Percentiles rank a stretch among this genome's conserved stretches.
These are phyloP conservation scores for Ephemerocybe angulata DNA, from an alignment of 768 basidiomycete species.

Conservation along the genomic window DNA sequence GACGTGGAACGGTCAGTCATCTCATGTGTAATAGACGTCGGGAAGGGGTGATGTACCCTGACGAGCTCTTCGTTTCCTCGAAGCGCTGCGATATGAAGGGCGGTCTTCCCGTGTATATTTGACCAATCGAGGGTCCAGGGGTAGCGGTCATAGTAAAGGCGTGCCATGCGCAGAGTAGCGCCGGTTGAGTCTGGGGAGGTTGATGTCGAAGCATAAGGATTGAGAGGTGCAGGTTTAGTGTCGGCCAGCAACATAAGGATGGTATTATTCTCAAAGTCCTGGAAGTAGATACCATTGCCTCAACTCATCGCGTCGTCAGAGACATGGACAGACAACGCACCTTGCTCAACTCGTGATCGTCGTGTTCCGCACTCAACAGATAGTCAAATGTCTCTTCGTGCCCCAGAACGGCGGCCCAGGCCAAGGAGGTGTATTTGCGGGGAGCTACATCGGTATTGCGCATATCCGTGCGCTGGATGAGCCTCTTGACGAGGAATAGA, in stretches of 20 bases:
- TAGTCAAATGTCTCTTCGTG: slow-evolving; percentile 94
- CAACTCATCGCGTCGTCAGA: no score
- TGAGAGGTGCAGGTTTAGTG: slow-evolving; percentile 50
- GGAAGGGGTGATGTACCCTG: slow-evolving; percentile 48
- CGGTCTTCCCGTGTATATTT: slow-evolving; percentile 85
- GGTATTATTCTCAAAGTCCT: slow-evolving; percentile 93
- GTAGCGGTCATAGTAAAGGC: slow-evolving; percentile 82
- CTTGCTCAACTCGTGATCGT: slow-evolving; percentile 88
- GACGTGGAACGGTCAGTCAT: slow-evolving; percentile 13
- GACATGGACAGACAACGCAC: slow-evolving; percentile 61
- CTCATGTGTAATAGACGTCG: background rate
- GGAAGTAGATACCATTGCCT: no score
- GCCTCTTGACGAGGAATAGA: slow-evolving; percentile 85
- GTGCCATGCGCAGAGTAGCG: slow-evolving; percentile 81
- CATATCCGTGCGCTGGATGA: slow-evolving; percentile 83
- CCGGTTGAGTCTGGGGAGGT: slow-evolving; percentile 60
- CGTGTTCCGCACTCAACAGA: slow-evolving; percentile 80
- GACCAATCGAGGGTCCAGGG: slow-evolving; percentile 90
- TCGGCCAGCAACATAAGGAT: slow-evolving; percentile 93
- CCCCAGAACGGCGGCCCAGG: slow-evolving; percentile 87
- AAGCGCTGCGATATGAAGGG: slow-evolving; percentile 81
- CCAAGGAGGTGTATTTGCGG: slow-evolving; percentile 79
- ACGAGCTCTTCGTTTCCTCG: slow-evolving; percentile 90
- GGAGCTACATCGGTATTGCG: slow-evolving; percentile 82
- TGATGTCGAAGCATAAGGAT: slow-evolving; percentile 44